Evolutionary conservation across 495 filamentous ascomycete species (phyloP), one percentile per base, ranked within the genome.

Genomic region (Aspergillus affinis): DNA sequence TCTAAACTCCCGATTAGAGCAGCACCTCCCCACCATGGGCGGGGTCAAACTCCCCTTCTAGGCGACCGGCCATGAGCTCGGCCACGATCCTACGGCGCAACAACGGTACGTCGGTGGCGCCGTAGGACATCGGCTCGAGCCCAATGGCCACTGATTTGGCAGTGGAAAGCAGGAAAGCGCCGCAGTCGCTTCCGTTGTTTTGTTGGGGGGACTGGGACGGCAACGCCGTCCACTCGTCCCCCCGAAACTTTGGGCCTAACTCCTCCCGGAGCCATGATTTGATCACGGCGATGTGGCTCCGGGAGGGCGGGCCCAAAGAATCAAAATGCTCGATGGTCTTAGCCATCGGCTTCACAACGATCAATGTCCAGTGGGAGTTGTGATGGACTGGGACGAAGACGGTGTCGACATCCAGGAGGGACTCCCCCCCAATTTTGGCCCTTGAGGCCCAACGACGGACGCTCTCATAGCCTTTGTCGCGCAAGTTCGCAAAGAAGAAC

Each of bases 111-210:
- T 91, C 80, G 0, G 29, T n/a, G 21, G 84, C 72, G 0, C 72
- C 69, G 63, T 89, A 90, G 0, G 78, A 73, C 55, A 75, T 80
- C 0, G 88, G 88, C 56, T 87, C 82, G 12, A 91, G 67, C 0
- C 86, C 86, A 8, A 89, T 65, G 0, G 85, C 79, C 21, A 92
- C 67, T 64, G 87, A 89, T 57, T 90, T 86, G 36, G 87, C 86
- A 36, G 89, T 92, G 0, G 87, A 88, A 19, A 89, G 81, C 5
- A 87, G 80, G 65, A 93, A 95, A 3, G 92, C 88, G 6, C 92
- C 92, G 60, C 92, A 96, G 67, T 96, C 92, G 59, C 75, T 85
- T 0, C 81, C 81, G 64, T 95, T 95, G 51, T 75, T 75, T 62
- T 96, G 92, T 8, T 64, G 68, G 0, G 87, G 84, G 0, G 65